Base-by-base conservation (phyloP, 140 eudicot genomes). In the Bidens hawaiensis region DNA sequence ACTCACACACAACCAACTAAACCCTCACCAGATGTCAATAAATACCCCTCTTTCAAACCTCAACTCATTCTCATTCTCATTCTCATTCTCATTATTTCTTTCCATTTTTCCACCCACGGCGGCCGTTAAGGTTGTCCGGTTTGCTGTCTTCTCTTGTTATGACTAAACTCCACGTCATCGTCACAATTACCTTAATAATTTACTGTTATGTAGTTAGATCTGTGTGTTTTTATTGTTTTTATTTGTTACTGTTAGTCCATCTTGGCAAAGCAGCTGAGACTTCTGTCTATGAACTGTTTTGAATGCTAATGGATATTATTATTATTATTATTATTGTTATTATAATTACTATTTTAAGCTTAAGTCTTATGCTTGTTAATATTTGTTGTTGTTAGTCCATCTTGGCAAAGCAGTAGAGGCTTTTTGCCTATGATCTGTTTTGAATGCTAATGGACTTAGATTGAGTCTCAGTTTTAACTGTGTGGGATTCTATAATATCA, bases 221-320 rank as follows among this genome's bases (percentile, higher is more conserved):
- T 38, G 11, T 15, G 3, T 10, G 2, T 36, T 9, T 36, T 36
- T 4, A 36, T 10, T 38, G 4, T 10, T 10, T 34, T 11, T 31
- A 5, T 7, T 31, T 2, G 2, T 31, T 5, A 31, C 8, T 36
- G 48, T 72, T 4, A 77, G 78, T 77, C 73, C 83, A 81, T 81
- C 83, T 84, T 84, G 91, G 87, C 91, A 61, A 84, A 80, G 82
- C 78, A 40, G 71, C 25, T 0, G 59, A 76, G 82, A 56, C 82
- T 11, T 47, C 40, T 5, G 79, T 50, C 83, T 12, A 67, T 78
- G 84, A 79, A 21, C 64, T 28, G 83, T 59, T 85, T 85, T 82
- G 86, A 85, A 85, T 85, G 86, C 86, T 76, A 74, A 81, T 85
- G 88, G 83, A 81, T 82, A 82, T 12, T 10, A 28, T 4, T 47